These are phyloP conservation scores for Barnettozyma sp. DNA, from an alignment of 805 yeast species.

Conservation along the genomic window DNA sequence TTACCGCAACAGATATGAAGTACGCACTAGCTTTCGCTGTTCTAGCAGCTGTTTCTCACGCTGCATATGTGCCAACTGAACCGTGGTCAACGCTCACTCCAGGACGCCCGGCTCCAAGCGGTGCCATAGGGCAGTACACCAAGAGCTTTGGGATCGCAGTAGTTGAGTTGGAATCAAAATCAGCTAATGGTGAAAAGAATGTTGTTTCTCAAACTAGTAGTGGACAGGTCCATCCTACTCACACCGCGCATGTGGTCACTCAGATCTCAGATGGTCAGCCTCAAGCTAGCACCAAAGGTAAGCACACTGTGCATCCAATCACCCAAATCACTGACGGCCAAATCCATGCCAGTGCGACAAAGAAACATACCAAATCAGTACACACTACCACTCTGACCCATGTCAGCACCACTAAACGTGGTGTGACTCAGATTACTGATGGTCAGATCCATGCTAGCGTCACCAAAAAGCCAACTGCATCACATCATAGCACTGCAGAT, in stretches of 20 bases:
- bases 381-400: no score
- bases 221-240: conserved; percentile 11
- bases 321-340: conserved; percentile 44
- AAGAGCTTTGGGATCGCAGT: conserved; percentile 64
- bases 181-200: conserved; percentile 30
- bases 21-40: conserved; percentile 30
- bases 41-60: conserved; percentile 42
- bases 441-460: conserved; percentile 12
- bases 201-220: conserved; percentile 5
- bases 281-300: no score
- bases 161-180: conserved; percentile 30
- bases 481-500: conserved; percentile 5
- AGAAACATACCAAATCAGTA: conserved; percentile 14
- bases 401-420: conserved; percentile 37
- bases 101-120: conserved; percentile 39
- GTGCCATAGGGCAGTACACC: conserved; percentile 51
- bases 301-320: conserved; percentile 21
- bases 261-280: no score
- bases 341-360: conserved; percentile 22
- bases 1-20: conserved; percentile 14
- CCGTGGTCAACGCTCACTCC: conserved; percentile 75
- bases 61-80: conserved; percentile 59
- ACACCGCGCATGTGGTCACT: conserved; percentile 1
- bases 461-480: not conserved
- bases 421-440: conserved; percentile 35